Conservation (phyloP, 1,284 basidiomycete genomes). For the Ustilago tritici region DNA sequence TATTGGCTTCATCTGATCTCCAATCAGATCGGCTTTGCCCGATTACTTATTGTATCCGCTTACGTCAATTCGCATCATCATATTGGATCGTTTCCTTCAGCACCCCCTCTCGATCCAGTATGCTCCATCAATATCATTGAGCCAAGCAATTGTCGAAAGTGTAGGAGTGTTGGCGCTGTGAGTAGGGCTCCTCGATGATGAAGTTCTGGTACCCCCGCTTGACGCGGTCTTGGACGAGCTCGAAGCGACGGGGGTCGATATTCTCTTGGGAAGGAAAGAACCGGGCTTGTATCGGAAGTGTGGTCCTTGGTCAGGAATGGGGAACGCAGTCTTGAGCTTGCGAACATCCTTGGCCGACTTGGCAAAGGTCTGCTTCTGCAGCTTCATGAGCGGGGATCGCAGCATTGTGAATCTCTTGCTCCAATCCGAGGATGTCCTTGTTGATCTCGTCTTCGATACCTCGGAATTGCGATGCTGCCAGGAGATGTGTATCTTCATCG, state of each 20-base stretch:
- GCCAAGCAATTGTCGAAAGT: no score
- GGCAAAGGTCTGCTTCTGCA: conserved; percentile 82
- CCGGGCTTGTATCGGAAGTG: conserved; percentile 84
- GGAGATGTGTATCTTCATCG: conserved; percentile 42
- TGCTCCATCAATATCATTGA: no score
- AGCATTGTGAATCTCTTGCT: conserved; percentile 41
- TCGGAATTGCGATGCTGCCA: conserved; percentile 32
- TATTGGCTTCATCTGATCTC: no score
- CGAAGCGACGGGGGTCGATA: conserved; percentile 9
- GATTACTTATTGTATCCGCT: no score
- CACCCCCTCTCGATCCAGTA: no score
- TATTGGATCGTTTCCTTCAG: no score
- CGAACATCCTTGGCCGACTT: conserved; percentile 93
- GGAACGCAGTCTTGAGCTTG: conserved; percentile 83
- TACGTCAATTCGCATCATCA: no score
- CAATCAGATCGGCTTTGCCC: no score
- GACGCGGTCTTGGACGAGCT: not conserved
- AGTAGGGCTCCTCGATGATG: no score
- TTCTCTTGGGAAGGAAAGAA: conserved; percentile 74
- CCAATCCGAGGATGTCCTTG: conserved; percentile 26
- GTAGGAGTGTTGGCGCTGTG: no score
- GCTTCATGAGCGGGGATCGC: conserved; percentile 61
- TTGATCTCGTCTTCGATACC: conserved; percentile 44
- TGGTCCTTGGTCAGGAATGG: conserved; percentile 78
- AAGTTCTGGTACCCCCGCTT: not conserved